A percentile compares a stretch with the other conserved stretches of the same genome.
Conservation (phyloP, 257 asterid species). For the Solanum sejunctum region DNA sequence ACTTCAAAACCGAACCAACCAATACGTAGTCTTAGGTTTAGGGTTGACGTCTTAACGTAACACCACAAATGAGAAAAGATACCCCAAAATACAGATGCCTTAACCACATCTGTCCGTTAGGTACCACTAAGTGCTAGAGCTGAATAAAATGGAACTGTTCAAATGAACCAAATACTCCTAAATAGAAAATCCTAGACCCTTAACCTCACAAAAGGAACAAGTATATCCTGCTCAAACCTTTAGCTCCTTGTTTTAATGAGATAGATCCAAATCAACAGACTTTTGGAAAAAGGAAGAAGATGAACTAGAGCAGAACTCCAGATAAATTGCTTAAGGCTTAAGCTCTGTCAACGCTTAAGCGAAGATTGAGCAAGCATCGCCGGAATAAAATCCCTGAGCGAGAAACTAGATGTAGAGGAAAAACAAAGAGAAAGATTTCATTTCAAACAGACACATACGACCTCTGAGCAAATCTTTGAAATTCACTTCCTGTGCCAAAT, state of each 20-base stretch:
- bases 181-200: neutral
- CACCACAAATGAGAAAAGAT: neutral
- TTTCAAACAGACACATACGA: neutral
- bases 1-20: too few species aligned
- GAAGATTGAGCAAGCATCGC: neutral
- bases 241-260: neutral
- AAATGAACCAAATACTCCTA: neutral
- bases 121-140: neutral
- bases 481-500: neutral
- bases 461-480: neutral
- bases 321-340: neutral
- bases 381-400: neutral
- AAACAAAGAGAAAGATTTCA: neutral
- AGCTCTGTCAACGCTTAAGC: neutral
- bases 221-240: neutral
- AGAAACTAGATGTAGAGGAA: neutral
- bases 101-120: neutral
- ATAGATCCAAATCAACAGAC: neutral
- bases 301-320: neutral
- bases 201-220: neutral
- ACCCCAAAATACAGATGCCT: neutral
- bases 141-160: neutral
- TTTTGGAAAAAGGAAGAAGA: neutral
- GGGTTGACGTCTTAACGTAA: neutral
- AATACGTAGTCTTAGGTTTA: neutral